Percentiles rank a stretch among this genome's conserved stretches.
These are phyloP conservation scores for Mortierella sp. DNA, from an alignment of 371 early-diverging fungal species.

Conservation along the genomic window DNA sequence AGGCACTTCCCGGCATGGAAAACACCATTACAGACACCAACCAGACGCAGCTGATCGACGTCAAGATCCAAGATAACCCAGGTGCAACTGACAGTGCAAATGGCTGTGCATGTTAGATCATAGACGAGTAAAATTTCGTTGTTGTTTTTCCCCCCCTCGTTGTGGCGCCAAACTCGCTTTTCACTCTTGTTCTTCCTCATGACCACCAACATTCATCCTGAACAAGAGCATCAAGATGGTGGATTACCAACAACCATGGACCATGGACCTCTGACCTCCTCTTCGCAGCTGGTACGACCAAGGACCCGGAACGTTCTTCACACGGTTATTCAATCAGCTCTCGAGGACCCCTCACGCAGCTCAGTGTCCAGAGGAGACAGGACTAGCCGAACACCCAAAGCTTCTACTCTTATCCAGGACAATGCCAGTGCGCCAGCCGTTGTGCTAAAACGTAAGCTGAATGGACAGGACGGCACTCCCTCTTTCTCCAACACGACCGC, in stretches of 20 bases:
- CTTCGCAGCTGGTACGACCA: neutral
- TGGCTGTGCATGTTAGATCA: conserved; percentile 47
- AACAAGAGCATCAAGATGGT: too few relatives aligned
- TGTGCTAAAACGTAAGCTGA: too few relatives aligned
- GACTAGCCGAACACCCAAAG: too few relatives aligned
- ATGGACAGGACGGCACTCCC: conserved; percentile 4
- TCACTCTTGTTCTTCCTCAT: too few relatives aligned
- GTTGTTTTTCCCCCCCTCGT: too few relatives aligned
- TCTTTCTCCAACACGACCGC: too few relatives aligned
- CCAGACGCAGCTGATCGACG: conserved; percentile 53
- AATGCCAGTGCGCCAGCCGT: too few relatives aligned
- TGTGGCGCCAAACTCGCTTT: too few relatives aligned
- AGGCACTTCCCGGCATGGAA: conserved; percentile 93
- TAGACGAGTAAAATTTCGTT: neutral
- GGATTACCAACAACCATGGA: neutral
- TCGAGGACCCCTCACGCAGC: too few relatives aligned
- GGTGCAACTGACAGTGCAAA: conserved; percentile 42
- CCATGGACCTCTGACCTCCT: neutral
- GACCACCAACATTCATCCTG: too few relatives aligned
- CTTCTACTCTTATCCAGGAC: too few relatives aligned
- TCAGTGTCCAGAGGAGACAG: too few relatives aligned
- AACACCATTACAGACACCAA: conserved; percentile 59
- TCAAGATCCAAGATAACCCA: conserved; percentile 55
- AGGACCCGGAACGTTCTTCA: conserved; percentile 1
- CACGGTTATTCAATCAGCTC: neutral